Percentiles rank a stretch among this genome's conserved stretches.
Conservation (phyloP, 2,329 filamentous ascomycete species). For the Dissoconium aciculare region DNA sequence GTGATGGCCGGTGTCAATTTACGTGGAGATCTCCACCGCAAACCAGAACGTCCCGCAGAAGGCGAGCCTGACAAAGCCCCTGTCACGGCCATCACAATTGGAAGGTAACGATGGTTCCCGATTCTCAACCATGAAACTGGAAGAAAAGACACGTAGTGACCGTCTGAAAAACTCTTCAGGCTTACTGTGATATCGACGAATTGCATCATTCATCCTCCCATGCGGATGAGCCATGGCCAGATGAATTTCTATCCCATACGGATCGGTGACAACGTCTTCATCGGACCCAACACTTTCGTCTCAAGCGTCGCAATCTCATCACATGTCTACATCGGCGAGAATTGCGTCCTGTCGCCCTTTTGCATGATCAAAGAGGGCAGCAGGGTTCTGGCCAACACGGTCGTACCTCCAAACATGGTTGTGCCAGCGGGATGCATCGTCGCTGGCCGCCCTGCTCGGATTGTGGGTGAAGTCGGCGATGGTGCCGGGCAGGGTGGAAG, state of each 20-base stretch:
- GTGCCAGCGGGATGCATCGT: constrained; percentile 86
- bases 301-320: constrained; percentile 71
- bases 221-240: constrained; percentile 60
- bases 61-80: constrained; percentile 16
- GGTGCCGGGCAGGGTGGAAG: constrained; percentile 38
- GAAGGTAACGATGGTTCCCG: constrained; percentile 26
- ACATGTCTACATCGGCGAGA: constrained; percentile 71
- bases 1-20: constrained; percentile 93
- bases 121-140: background rate
- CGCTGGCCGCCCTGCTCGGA: constrained; percentile 63
- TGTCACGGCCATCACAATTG: constrained; percentile 60
- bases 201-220: constrained; percentile 67
- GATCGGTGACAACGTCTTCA: constrained; percentile 86
- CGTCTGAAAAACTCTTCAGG: no score
- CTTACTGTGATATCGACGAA: constrained; percentile 79
- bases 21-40: constrained; percentile 64
- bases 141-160: background rate
- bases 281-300: constrained; percentile 53
- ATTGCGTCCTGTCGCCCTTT: constrained; percentile 68
- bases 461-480: constrained; percentile 68
- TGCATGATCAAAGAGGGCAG: constrained; percentile 90
- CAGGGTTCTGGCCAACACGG: constrained; percentile 66
- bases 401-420: constrained; percentile 78
- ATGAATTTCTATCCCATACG: constrained; percentile 77
- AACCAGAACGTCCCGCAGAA: constrained; percentile 16